These are phyloP conservation scores for Ustilago loliicola DNA, from an alignment of 1,284 basidiomycete species.

Conservation along the genomic window DNA sequence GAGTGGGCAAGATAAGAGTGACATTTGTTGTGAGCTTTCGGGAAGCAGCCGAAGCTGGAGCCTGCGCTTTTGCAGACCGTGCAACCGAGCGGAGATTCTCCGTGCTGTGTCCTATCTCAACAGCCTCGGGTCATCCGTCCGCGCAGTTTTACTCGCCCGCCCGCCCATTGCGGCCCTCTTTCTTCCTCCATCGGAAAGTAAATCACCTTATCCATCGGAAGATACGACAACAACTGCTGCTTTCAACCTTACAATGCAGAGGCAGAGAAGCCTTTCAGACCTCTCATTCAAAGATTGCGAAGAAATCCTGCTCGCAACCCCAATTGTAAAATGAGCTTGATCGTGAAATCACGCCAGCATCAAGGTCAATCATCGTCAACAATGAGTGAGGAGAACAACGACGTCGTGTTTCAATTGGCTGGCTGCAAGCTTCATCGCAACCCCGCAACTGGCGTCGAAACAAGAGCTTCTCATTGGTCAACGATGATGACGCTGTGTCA, in stretches of 20 bases:
- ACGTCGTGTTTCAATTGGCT: slow-evolving; percentile 7
- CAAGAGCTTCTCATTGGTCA: slow-evolving; percentile 18
- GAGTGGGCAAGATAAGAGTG: not conserved
- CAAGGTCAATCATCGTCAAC: not conserved
- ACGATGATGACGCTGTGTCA: not conserved
- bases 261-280: not conserved
- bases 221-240: not conserved
- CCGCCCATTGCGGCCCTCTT: not conserved
- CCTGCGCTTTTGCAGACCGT: not conserved
- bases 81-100: not conserved
- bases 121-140: not conserved
- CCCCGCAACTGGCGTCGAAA: not conserved
- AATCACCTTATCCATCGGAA: not conserved
- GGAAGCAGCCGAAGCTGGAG: not conserved
- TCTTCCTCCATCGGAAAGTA: not conserved
- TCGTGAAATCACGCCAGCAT: no score
- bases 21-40: not conserved
- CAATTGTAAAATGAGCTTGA: not conserved
- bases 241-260: no score
- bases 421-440: not conserved
- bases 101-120: not conserved
- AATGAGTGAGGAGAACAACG: not conserved
- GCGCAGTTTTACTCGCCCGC: not conserved
- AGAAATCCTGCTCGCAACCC: not conserved
- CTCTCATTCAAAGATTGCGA: not conserved